These are phyloP conservation scores for Xylaria sp. DNA, from an alignment of 2,329 filamentous ascomycete species.

Conservation along the genomic window DNA sequence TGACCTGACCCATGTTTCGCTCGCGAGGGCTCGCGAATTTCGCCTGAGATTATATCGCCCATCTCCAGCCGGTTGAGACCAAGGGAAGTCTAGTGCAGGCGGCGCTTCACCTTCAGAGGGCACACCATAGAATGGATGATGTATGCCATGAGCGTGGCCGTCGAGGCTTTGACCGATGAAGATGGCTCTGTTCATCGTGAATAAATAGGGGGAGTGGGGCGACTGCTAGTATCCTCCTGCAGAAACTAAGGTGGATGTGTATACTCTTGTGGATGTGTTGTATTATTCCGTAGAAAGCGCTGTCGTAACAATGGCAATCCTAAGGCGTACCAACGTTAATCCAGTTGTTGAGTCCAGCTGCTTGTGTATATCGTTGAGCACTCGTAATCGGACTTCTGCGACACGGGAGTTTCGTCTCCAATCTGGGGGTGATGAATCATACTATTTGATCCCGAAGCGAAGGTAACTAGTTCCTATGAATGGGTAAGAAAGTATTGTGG, in stretches of 20 bases:
- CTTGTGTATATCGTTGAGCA: background rate
- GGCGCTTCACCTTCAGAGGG: slow-evolving; percentile 4
- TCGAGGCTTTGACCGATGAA: slow-evolving; percentile 8
- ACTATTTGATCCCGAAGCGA: background rate
- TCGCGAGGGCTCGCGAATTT: background rate
- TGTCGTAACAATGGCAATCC: background rate
- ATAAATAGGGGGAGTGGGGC: background rate
- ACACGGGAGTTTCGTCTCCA: background rate
- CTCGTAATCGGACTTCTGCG: background rate
- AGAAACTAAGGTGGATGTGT: background rate
- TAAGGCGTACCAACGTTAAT: background rate
- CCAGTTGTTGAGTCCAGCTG: background rate
- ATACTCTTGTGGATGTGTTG: background rate
- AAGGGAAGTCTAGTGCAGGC: slow-evolving; percentile 17
- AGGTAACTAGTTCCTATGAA: background rate
- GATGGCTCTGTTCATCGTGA: slow-evolving; percentile 24
- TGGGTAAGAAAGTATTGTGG: background rate
- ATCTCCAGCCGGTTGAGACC: slow-evolving; percentile 3
- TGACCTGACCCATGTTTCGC: background rate
- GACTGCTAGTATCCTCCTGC: background rate
- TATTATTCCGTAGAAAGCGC: background rate
- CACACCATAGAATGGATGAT: background rate
- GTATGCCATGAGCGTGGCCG: background rate
- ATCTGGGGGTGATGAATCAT: background rate
- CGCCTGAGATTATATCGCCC: slow-evolving; percentile 3